A percentile compares a stretch with the other conserved stretches of the same genome.
phyloP scores from a whole-genome alignment of 2,329 filamentous ascomycete genomes.

The Dactylellina drechsleri region DNA sequence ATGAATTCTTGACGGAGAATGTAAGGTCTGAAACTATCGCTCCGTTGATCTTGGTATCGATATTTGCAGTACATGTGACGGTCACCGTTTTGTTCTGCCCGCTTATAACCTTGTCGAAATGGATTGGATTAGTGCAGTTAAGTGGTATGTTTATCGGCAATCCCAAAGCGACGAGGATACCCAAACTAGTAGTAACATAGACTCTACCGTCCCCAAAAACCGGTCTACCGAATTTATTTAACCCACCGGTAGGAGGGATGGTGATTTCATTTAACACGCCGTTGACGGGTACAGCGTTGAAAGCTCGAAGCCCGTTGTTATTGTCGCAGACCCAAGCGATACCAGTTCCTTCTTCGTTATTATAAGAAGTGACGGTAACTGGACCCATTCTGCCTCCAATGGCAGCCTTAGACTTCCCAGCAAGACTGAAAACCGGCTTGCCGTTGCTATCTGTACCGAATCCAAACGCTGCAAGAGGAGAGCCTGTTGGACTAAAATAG shows the following conservation, averaged over 20 bases:
- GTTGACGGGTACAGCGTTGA: slow-evolving; percentile 62
- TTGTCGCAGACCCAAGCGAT: slow-evolving; percentile 63
- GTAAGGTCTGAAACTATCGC: slow-evolving; percentile 61
- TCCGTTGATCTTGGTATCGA: slow-evolving; percentile 61
- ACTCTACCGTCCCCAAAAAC: slow-evolving; percentile 63
- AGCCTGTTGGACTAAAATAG: slow-evolving; percentile 61
- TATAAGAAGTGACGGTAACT: slow-evolving; percentile 61
- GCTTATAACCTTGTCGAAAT: slow-evolving; percentile 62
- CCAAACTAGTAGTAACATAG: slow-evolving; percentile 60
- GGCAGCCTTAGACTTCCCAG: slow-evolving; percentile 26
- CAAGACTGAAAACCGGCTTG: slow-evolving; percentile 59
- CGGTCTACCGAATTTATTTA: slow-evolving; percentile 62
- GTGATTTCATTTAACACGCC: slow-evolving; percentile 61
- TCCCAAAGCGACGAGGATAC: slow-evolving; percentile 60
- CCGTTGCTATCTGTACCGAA: slow-evolving; percentile 59
- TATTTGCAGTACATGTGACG: slow-evolving; percentile 62
- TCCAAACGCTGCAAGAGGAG: slow-evolving; percentile 60
- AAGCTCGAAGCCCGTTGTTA: slow-evolving; percentile 62
- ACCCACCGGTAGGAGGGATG: slow-evolving; percentile 61
- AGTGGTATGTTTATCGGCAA: slow-evolving; percentile 64
- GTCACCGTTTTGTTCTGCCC: slow-evolving; percentile 59
- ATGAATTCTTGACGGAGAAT: slow-evolving; percentile 62
- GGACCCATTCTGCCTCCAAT: slow-evolving; percentile 35
- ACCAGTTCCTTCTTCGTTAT: slow-evolving; percentile 61
- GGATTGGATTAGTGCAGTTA: slow-evolving; percentile 62